phyloP scores from a whole-genome alignment of 2,329 filamentous ascomycete genomes.

The Pseudopithomyces chartarum region DNA sequence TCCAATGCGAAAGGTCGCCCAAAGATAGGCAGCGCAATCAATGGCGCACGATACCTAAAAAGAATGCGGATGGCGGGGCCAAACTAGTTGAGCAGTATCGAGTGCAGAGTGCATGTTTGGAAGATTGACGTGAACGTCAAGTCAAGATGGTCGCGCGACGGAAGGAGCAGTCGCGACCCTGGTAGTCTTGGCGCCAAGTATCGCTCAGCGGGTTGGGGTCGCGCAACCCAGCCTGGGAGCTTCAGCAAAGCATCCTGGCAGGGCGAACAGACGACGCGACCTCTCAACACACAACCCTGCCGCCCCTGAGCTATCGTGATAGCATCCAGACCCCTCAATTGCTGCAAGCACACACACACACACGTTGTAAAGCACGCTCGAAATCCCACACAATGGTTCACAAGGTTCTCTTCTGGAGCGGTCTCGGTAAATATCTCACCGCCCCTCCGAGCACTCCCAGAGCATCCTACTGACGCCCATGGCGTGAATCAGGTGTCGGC shows the following conservation, averaged over 20 bases:
- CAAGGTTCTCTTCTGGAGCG: slow-evolving; percentile 79
- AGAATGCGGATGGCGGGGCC: neutral
- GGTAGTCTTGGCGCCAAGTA: slow-evolving; percentile 23
- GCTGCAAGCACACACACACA: slow-evolving; percentile 13
- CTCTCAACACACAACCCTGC: slow-evolving; percentile 21
- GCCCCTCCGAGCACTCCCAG: slow-evolving; percentile 10
- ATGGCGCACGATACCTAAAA: neutral
- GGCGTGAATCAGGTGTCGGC: slow-evolving; percentile 70
- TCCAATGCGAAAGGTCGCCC: neutral
- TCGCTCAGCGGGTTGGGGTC: slow-evolving; percentile 9
- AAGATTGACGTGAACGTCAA: slow-evolving; percentile 2
- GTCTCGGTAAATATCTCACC: slow-evolving; percentile 75
- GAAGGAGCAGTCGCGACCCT: neutral
- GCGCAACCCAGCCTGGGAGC: slow-evolving; percentile 17
- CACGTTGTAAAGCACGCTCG: slow-evolving; percentile 11
- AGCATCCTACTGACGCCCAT: slow-evolving; percentile 28
- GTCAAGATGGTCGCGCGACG: neutral
- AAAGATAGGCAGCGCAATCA: neutral
- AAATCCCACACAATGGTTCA: slow-evolving; percentile 50
- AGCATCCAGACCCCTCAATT: slow-evolving; percentile 19
- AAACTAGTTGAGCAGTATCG: neutral
- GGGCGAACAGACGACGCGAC: slow-evolving; percentile 27
- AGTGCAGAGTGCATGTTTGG: slow-evolving; percentile 1
- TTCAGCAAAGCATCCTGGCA: slow-evolving; percentile 24
- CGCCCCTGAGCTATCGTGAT: slow-evolving; percentile 18